phyloP scores from a whole-genome alignment of 139 green algal genomes.

The Volvox africanus region DNA sequence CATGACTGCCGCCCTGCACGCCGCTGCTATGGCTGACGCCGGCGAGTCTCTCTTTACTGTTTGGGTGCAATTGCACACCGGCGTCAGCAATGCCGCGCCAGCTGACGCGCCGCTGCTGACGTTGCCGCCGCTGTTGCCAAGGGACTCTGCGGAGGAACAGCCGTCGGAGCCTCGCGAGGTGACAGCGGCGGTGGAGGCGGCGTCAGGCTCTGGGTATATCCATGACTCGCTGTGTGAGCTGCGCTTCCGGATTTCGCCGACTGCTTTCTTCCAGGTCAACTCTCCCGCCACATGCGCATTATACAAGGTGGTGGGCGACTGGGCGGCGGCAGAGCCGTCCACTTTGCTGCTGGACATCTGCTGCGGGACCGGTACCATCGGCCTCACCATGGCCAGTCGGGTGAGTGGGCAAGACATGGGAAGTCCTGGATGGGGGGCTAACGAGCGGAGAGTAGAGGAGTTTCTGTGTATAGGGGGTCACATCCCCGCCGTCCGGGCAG shows the following conservation, averaged over 20 bases:
- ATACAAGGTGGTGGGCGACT: conserved; percentile 59
- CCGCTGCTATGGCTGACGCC: not conserved
- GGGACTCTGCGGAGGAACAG: not conserved
- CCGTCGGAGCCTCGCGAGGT: not conserved
- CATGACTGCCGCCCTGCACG: conserved; percentile 19
- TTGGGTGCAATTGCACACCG: conserved; percentile 59
- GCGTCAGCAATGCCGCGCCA: conserved; percentile 61
- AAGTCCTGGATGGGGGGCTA: too few relatives aligned
- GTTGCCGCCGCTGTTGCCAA: conserved; percentile 8
- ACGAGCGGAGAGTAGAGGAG: too few relatives aligned
- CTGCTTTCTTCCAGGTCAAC: conserved; percentile 90
- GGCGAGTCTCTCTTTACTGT: conserved; percentile 36
- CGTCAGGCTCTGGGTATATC: conserved; percentile 9
- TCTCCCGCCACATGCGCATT: conserved; percentile 53
- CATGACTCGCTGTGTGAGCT: conserved; percentile 77
- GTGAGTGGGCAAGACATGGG: conserved; percentile 6
- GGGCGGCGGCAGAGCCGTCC: conserved; percentile 32
- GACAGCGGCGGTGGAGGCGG: not conserved
- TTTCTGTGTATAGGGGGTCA: too few relatives aligned
- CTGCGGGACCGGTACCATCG: conserved; percentile 91
- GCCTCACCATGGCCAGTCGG: conserved; percentile 75
- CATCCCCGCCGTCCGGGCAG: too few relatives aligned
- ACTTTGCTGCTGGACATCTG: conserved; percentile 90
- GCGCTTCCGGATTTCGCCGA: conserved; percentile 81
- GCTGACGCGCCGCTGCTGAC: conserved; percentile 41